A percentile compares a stretch with the other conserved stretches of the same genome.
Conservation (phyloP, 1,284 basidiomycete genomes). For the Sporisorium reilianum region DNA sequence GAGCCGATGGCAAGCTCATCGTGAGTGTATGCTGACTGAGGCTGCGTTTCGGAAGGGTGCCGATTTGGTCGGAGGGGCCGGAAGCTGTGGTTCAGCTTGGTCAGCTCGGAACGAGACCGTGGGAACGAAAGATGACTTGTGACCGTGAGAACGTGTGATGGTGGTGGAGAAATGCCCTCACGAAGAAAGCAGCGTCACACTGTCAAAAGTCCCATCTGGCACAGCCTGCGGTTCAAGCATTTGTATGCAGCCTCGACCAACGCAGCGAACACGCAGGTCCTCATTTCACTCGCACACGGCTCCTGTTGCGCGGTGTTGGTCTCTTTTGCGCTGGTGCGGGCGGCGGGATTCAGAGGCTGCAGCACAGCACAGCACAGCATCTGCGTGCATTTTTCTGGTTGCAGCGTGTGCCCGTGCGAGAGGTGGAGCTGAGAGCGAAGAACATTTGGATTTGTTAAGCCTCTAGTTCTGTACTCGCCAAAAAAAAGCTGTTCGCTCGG, state of each 20-base stretch:
- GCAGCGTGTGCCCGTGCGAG: slow-evolving; percentile 4
- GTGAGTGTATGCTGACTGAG: neutral
- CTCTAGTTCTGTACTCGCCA: neutral
- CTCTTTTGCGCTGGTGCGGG: slow-evolving; percentile 6
- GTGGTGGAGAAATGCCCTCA: neutral
- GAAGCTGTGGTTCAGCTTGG: neutral
- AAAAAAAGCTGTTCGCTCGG: slow-evolving; percentile 5
- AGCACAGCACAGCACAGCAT: neutral
- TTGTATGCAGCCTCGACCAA: slow-evolving; percentile 20
- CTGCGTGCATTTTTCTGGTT: neutral
- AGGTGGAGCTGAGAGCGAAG: neutral
- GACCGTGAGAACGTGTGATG: neutral
- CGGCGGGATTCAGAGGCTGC: slow-evolving; percentile 23
- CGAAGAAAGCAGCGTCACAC: neutral
- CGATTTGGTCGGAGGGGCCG: slow-evolving; percentile 2
- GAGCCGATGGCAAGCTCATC: slow-evolving; percentile 61
- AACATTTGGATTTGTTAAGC: neutral
- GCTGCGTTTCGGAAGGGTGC: neutral
- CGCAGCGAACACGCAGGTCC: neutral
- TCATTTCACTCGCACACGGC: slow-evolving; percentile 6
- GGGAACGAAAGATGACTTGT: neutral
- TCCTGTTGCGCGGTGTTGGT: slow-evolving; percentile 16
- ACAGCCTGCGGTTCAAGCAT: slow-evolving; percentile 18
- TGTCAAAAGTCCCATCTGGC: neutral
- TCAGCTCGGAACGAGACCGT: neutral